A percentile compares a stretch with the other conserved stretches of the same genome.
These are phyloP conservation scores for Trypanosoma conorhini DNA, from an alignment of 208 protist genomes.

Conservation along the genomic window DNA sequence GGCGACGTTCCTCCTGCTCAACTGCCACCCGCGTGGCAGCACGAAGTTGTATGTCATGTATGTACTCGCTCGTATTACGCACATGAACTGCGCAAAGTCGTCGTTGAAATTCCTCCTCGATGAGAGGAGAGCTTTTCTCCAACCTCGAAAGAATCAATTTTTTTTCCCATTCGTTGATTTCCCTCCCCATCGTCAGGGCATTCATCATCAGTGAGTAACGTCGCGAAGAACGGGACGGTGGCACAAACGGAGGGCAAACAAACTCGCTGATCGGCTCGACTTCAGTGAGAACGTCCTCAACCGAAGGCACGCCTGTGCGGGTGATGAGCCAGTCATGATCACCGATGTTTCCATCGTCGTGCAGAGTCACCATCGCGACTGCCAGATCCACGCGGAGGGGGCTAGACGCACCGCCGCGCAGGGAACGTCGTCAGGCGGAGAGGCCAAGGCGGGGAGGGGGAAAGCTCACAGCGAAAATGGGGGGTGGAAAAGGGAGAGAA, in stretches of 20 bases:
- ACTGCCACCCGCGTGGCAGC: slow-evolving; percentile 27
- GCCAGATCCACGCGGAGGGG: neutral
- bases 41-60: slow-evolving; percentile 35
- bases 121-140: slow-evolving; percentile 31
- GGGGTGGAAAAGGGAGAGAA: neutral
- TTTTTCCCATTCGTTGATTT: slow-evolving; percentile 65
- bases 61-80: slow-evolving; percentile 49
- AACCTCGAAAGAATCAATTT: slow-evolving; percentile 55
- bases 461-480: neutral
- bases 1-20: slow-evolving; percentile 7
- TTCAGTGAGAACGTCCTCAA: slow-evolving; percentile 16
- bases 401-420: neutral
- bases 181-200: slow-evolving; percentile 16
- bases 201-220: slow-evolving; percentile 35
- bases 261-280: slow-evolving; percentile 38
- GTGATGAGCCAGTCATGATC: slow-evolving; percentile 38
- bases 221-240: slow-evolving; percentile 17
- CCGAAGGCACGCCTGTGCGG: slow-evolving; percentile 8
- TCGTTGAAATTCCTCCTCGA: slow-evolving; percentile 55
- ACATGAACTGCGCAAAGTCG: slow-evolving; percentile 36
- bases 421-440: neutral
- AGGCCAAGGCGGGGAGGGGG: neutral
- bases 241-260: slow-evolving; percentile 44
- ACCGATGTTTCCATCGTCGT: neutral
- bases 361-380: neutral